Evolutionary conservation across 129 eudicot genomes (phyloP), one percentile per base, ranked within the genome.

Genomic region (Pulicaria dysenterica): DNA sequence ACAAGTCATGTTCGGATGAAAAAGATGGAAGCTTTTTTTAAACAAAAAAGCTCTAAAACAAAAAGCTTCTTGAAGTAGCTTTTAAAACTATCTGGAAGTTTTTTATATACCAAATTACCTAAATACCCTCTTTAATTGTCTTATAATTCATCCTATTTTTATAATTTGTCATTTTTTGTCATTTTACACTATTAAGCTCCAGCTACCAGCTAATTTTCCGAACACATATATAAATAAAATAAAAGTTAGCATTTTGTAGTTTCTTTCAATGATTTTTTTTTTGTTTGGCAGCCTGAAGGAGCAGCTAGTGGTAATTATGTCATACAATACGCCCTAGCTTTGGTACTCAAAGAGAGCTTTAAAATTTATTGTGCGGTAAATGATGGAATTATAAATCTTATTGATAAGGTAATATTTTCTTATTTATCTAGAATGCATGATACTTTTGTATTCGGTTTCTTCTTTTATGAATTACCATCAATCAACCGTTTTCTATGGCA

Each of bases 271-370:
- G 19, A 54, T 14, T n/a, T 15, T 24, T 16, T 6, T 57, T 17
- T 8, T 14, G 14, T 38, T 77, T 43, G 42, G 31, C 88, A 88
- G 96, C 98, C 96, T 46, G 96, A 94, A 81, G 98, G 98, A 72
- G 98, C 96, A 75, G 96, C 93, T 59, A 84, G 72, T 24, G 75
- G 87, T 38, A 94, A 88, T 84, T 94, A 90, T 66, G 89, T 94
- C 36, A 91, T 94, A 72, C 96, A 90, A 44, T 94, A 89, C 78
- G 98, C 96, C 14, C 82, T 90, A 42, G 98, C 98, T 57, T 83
- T 94, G 96, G 98, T 93, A 50, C 96, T 93, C 14, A 93, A 93
- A 77, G 98, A 90, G 84, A 93, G 96, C 84, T 93, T 93, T 69
- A 93, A 93, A 84, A 87, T 93, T 37, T 93, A 93, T 66, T 93